Base-by-base conservation (phyloP, 2,329 filamentous ascomycete species). In the Aspergillus fijiensis region DNA sequence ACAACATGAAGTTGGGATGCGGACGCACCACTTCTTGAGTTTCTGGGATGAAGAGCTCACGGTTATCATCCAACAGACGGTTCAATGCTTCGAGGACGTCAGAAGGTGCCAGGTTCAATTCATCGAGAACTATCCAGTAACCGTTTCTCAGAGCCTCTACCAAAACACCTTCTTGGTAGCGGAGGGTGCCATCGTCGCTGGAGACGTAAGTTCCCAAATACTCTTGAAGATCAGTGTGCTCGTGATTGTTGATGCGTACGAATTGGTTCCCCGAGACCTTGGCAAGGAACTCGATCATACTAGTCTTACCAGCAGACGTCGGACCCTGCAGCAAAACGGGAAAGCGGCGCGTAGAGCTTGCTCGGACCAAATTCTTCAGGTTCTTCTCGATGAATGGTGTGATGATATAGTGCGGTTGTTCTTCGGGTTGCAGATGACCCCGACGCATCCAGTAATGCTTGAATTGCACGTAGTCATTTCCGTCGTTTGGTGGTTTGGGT, bases 251-350 rank as follows among this genome's bases (percentile, higher is more conserved):
- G 81, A 99, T 99, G 61, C 95, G 87, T 49, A 99, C 92, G 72
- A 98, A 99, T 71, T 91, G 95, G 74, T 99, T 96, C 3, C 96
- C 95, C 31, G 92, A 98, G 58, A 91, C 89, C 70, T 96, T 95
- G n/a, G 96, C 94, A 42, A 99, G 84, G 73, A 96, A 97, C 76
- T 98, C 94, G 48, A 99, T 96, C 95, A 99, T 99, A 76, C 94
- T 98, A 0, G 95, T 99, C 77, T 99, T 99, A 65, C 95, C 95
- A 12, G 94, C 91, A 5, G 96, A 99, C 0, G 95, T 99, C 12
- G 96, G 95, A 3, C 95, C 95, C 76, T 99, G 95, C 21, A 99
- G 90, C 10, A 99, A 82, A 52, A 99, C 91, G 0, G 95, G 96
- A 73, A 96, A 99, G 52, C 90, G 87, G 39, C 92, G 82, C 4